phyloP scores from a whole-genome alignment of 192 early-diverging fungal species.

The Backusella liffmaniae region DNA sequence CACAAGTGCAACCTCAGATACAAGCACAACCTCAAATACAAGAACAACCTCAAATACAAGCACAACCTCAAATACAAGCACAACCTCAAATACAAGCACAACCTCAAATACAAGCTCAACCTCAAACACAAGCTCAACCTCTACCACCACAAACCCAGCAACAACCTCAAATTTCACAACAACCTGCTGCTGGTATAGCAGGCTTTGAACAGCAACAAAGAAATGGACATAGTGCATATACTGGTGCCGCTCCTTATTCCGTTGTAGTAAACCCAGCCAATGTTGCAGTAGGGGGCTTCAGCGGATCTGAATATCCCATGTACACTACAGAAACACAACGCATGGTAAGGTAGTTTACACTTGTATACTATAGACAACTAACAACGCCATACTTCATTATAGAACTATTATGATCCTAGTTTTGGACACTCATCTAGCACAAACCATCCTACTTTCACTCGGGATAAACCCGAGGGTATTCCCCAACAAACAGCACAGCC shows the following conservation, averaged over 20 bases:
- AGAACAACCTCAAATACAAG: background rate
- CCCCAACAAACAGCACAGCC: background rate
- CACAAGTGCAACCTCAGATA: background rate
- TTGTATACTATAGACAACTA: background rate
- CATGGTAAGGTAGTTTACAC: background rate
- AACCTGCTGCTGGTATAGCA: slow-evolving; percentile 1
- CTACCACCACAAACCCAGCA: background rate
- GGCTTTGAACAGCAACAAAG: slow-evolving; percentile 3
- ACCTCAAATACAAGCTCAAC: background rate
- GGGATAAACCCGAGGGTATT: background rate
- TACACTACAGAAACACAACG: slow-evolving; percentile 1
- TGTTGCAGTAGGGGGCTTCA: background rate
- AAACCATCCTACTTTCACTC: background rate
- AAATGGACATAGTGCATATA: background rate
- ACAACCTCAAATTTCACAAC: background rate
- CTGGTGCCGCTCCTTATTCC: slow-evolving; percentile 5
- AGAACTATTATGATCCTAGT: background rate
- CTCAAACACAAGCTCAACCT: background rate
- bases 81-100: background rate
- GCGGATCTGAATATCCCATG: background rate
- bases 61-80: background rate
- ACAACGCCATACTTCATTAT: background rate
- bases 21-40: background rate
- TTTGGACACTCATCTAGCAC: background rate
- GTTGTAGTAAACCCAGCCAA: background rate